A percentile compares a stretch with the other conserved stretches of the same genome.
Conservation (phyloP, 2,329 filamentous ascomycete genomes). For the Fusarium secorum region DNA sequence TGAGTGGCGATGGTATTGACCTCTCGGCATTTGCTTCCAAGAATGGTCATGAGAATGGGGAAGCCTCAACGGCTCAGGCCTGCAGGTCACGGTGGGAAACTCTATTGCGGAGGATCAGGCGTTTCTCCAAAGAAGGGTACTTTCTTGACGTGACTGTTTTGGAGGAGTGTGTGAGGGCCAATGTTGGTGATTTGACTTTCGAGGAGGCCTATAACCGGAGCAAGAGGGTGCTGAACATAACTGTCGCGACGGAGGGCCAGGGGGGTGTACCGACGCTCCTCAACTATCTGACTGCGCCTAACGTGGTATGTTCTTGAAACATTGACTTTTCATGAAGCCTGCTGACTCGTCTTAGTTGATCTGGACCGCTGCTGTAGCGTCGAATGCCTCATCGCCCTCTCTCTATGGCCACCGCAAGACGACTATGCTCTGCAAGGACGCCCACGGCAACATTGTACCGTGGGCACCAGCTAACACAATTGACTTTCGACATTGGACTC, state of each 20-base stretch:
- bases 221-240: constrained; percentile 90
- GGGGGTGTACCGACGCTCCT: constrained; percentile 83
- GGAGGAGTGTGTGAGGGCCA: constrained; percentile 83
- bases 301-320: constrained; percentile 71
- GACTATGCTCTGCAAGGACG: constrained; percentile 79
- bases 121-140: constrained; percentile 80
- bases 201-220: constrained; percentile 89
- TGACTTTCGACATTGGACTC: constrained; percentile 73
- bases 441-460: constrained; percentile 74
- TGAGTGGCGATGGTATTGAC: constrained; percentile 83
- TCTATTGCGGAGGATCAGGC: constrained; percentile 68
- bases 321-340: neutral
- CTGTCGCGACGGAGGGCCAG: constrained; percentile 77
- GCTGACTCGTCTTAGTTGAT: constrained; percentile 65
- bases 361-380: constrained; percentile 80
- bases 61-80: constrained; percentile 48
- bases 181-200: constrained; percentile 90
- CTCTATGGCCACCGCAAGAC: constrained; percentile 71
- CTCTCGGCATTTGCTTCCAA: constrained; percentile 75
- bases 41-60: constrained; percentile 42
- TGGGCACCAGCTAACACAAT: constrained; percentile 72
- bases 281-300: constrained; percentile 92
- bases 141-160: constrained; percentile 84
- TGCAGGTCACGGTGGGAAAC: constrained; percentile 62
- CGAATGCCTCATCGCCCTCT: constrained; percentile 71